phyloP scores from a whole-genome alignment of 2,329 filamentous ascomycete species.

The Mariannaea sp. region DNA sequence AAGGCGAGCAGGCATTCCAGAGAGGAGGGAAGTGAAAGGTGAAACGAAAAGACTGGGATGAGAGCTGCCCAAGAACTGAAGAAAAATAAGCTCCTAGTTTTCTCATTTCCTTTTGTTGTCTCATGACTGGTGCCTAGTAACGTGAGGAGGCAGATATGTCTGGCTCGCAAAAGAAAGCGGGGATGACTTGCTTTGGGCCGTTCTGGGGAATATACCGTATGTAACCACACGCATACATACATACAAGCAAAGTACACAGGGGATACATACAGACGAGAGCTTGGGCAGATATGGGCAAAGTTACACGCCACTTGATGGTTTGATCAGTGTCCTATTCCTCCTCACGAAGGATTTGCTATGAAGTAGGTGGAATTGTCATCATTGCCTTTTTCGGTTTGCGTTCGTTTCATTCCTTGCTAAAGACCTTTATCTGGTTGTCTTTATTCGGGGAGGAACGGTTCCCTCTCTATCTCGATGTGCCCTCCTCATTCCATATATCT shows the following conservation, averaged over 20 bases:
- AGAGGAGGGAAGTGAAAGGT: not conserved
- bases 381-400: not conserved
- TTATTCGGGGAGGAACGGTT: no score
- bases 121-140: not conserved
- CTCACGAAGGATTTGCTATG: not conserved
- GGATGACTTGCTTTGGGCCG: slow-evolving; percentile 7
- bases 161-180: slow-evolving; percentile 1
- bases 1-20: not conserved
- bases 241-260: slow-evolving; percentile 15
- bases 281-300: not conserved
- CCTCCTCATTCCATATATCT: not conserved
- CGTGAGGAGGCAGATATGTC: slow-evolving; percentile 2
- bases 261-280: not conserved
- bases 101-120: not conserved
- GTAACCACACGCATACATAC: slow-evolving; percentile 24
- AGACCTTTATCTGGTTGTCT: not conserved
- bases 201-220: slow-evolving; percentile 6
- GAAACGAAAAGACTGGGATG: not conserved
- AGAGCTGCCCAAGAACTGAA: not conserved
- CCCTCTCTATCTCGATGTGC: not conserved
- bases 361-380: not conserved
- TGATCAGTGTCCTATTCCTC: not conserved
- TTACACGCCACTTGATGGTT: not conserved
- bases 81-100: not conserved
- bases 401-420: not conserved